Percentiles rank a stretch among this genome's conserved stretches.
These are phyloP conservation scores for Saururus chinensis DNA, from an alignment of 164 flowering plant species.

Conservation along the genomic window DNA sequence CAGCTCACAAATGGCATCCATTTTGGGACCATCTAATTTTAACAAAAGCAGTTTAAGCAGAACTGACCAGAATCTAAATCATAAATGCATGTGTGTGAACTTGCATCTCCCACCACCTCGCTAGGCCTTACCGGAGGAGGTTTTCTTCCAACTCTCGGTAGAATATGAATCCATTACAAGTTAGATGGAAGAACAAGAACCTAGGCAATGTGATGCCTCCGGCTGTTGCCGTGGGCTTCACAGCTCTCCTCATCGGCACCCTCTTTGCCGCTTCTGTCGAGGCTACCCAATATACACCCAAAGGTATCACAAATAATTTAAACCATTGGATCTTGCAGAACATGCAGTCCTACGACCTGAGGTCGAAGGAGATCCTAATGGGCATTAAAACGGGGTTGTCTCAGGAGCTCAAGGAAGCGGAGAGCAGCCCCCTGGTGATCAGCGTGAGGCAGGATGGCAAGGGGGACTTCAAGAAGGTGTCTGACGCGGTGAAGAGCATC, in stretches of 20 bases:
- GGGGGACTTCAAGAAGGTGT: slow-evolving; percentile 26
- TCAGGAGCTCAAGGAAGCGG: slow-evolving; percentile 28
- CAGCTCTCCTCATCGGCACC: not conserved
- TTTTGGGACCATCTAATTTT: not conserved
- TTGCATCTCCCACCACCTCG: not conserved
- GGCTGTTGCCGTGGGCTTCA: not conserved
- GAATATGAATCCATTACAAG: not conserved
- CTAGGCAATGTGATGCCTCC: not conserved
- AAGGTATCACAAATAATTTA: too few relatives aligned
- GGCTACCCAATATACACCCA: too few relatives aligned
- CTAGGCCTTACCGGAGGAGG: not conserved
- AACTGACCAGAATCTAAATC: not conserved
- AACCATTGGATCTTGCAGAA: not conserved
- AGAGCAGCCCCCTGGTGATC: slow-evolving; percentile 21
- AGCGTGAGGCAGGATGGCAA: slow-evolving; percentile 37
- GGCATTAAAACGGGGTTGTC: not conserved
- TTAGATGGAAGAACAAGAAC: not conserved
- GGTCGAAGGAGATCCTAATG: not conserved
- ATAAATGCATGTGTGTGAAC: not conserved
- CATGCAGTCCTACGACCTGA: not conserved
- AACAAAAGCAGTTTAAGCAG: not conserved
- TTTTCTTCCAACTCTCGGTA: not conserved
- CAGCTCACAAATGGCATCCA: not conserved
- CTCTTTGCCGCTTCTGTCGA: not conserved
- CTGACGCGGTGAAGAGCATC: slow-evolving; percentile 30